Percentiles rank a stretch among this genome's conserved stretches.
These are phyloP conservation scores for Coelastrella sp. DNA, from an alignment of 139 green algal species.

Conservation along the genomic window DNA sequence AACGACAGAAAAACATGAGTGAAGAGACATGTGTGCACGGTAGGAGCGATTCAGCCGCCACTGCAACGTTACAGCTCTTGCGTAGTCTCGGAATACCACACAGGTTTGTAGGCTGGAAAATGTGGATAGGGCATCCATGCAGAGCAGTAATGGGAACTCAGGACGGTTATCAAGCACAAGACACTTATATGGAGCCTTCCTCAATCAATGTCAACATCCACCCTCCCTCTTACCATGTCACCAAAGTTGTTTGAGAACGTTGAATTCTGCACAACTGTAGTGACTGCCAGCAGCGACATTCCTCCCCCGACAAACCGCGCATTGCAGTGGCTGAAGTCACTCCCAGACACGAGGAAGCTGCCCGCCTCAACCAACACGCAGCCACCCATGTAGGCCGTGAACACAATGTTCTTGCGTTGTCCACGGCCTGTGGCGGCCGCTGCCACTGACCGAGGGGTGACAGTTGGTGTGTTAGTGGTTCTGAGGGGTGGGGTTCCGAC, in stretches of 20 bases:
- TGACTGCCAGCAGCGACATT: background rate
- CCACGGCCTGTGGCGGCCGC: background rate
- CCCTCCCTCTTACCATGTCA: constrained; percentile 17
- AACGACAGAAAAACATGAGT: no score
- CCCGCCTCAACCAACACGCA: background rate
- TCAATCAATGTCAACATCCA: background rate
- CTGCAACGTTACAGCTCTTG: no score
- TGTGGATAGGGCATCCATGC: no score
- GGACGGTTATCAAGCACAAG: background rate
- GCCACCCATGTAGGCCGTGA: constrained; percentile 29
- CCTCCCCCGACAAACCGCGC: constrained; percentile 26
- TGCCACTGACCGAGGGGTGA: background rate
- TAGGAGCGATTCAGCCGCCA: background rate
- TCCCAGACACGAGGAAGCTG: background rate
- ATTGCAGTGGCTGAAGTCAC: constrained; percentile 18
- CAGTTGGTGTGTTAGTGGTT: background rate
- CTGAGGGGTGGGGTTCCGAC: background rate
- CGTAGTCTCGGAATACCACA: no score
- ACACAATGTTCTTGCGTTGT: background rate
- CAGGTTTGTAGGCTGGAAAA: no score
- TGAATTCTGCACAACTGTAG: background rate
- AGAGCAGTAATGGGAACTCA: no score
- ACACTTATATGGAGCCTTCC: background rate
- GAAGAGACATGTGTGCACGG: background rate
- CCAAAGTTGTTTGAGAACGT: background rate